A percentile compares a stretch with the other conserved stretches of the same genome.
phyloP scores from a whole-genome alignment of 441 rosid species.

The Gossypium laxum region DNA sequence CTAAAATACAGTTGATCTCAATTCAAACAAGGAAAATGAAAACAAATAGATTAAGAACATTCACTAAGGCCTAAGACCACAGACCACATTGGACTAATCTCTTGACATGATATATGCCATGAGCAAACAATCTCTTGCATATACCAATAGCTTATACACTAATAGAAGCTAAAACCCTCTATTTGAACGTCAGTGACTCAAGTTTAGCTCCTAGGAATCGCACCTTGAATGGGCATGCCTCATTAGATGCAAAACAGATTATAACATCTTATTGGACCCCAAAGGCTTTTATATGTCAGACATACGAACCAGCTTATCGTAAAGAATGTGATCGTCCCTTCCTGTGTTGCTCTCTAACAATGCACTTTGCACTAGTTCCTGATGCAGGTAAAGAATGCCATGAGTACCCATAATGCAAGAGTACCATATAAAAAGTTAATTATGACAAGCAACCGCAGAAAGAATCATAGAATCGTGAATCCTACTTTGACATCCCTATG shows the following conservation, averaged over 20 bases:
- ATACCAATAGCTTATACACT: not conserved
- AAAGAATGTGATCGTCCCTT: constrained; percentile 80
- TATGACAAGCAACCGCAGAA: not conserved
- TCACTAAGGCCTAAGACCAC: not conserved
- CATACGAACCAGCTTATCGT: constrained; percentile 62
- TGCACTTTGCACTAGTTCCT: constrained; percentile 93
- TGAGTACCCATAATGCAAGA: not conserved
- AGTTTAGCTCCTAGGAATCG: not conserved
- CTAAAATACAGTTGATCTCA: not conserved
- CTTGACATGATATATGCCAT: not conserved
- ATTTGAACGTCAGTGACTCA: not conserved
- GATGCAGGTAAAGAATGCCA: constrained; percentile 14
- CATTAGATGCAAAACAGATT: not conserved
- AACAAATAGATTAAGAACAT: not conserved
- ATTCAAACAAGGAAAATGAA: not conserved
- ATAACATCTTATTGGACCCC: not conserved
- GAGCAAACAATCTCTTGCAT: not conserved
- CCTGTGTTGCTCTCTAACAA: constrained; percentile 86
- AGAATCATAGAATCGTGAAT: not conserved
- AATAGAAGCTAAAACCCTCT: not conserved
- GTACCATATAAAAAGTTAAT: not conserved
- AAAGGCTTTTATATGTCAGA: constrained; percentile 25
- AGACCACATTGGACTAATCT: not conserved
- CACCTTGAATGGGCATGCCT: not conserved
- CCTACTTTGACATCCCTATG: constrained; percentile 88